phyloP scores from a whole-genome alignment of 2,329 filamentous ascomycete genomes.

The Parastagonospora avenae region DNA sequence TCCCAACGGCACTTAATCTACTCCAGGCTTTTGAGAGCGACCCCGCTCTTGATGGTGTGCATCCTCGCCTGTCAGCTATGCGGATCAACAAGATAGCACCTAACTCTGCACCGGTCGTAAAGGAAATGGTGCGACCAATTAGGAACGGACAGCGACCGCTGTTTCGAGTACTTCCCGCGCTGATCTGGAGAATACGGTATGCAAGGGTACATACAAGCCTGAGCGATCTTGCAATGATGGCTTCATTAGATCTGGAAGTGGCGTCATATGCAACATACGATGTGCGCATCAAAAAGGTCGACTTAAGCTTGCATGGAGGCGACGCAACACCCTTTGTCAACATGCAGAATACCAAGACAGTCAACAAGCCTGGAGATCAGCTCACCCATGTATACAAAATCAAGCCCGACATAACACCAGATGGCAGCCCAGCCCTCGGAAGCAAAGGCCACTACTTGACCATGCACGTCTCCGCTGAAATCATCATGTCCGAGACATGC shows the following conservation, averaged over 20 bases:
- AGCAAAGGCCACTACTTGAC: constrained; percentile 52
- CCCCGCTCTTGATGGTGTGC: constrained; percentile 64
- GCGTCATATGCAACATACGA: constrained; percentile 72
- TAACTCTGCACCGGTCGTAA: constrained; percentile 63
- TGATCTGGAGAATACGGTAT: constrained; percentile 76
- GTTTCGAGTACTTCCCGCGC: constrained; percentile 68
- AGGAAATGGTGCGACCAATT: constrained; percentile 67
- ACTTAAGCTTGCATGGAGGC: constrained; percentile 63
- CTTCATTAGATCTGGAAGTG: constrained; percentile 75
- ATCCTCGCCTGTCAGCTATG: constrained; percentile 72
- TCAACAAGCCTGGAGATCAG: constrained; percentile 74
- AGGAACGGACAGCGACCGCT: constrained; percentile 67
- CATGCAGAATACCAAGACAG: constrained; percentile 59
- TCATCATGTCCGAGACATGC: constrained; percentile 62
- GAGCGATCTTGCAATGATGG: constrained; percentile 61
- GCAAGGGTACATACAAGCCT: constrained; percentile 67
- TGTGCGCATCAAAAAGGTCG: constrained; percentile 65
- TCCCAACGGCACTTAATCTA: constrained; percentile 75
- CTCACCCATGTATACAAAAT: constrained; percentile 76
- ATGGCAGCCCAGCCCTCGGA: constrained; percentile 56
- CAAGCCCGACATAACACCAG: constrained; percentile 45
- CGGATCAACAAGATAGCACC: constrained; percentile 77
- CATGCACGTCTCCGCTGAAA: constrained; percentile 66
- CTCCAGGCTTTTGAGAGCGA: constrained; percentile 74
- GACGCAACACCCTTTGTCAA: constrained; percentile 57